A percentile compares a stretch with the other conserved stretches of the same genome.
Conservation (phyloP, 805 yeast genomes). For the Hanseniaspora nectarophila region DNA sequence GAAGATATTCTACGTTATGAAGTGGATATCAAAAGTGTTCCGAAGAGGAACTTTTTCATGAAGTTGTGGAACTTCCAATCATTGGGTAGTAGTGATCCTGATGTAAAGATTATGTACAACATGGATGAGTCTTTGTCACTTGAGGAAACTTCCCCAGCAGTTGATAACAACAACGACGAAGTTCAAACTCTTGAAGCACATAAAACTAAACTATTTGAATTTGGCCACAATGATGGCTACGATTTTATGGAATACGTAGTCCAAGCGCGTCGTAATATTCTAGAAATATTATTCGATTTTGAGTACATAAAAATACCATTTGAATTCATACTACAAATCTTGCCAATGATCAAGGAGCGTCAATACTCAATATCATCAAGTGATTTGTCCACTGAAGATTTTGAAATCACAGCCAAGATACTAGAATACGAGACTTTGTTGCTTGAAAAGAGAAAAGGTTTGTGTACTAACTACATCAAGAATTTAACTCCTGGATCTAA, state of each 20-base stretch:
- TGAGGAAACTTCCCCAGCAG: not conserved
- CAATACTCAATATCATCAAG: constrained; percentile 71
- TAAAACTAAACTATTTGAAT: constrained; percentile 60
- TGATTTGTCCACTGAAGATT: constrained; percentile 27
- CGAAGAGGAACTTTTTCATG: constrained; percentile 71
- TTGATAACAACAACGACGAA: constrained; percentile 22
- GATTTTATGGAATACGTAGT: constrained; percentile 85
- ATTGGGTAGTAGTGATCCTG: constrained; percentile 37
- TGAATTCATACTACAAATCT: constrained; percentile 58
- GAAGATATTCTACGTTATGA: constrained; percentile 65
- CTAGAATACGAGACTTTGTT: constrained; percentile 80
- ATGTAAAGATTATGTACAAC: not conserved
- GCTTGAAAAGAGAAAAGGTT: constrained; percentile 61
- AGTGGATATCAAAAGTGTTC: constrained; percentile 70
- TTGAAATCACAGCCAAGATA: constrained; percentile 69
- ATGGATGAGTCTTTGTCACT: not conserved
- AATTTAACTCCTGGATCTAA: constrained; percentile 31
- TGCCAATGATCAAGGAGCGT: constrained; percentile 73
- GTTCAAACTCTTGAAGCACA: constrained; percentile 41
- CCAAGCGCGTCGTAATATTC: constrained; percentile 75
- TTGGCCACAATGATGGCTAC: constrained; percentile 62
- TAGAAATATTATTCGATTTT: constrained; percentile 78
- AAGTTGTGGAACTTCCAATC: constrained; percentile 51
- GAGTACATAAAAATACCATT: constrained; percentile 63
- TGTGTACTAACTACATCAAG: constrained; percentile 69